These are phyloP conservation scores for Metahyphopichia silvanorum DNA, from an alignment of 805 yeast species.

Conservation along the genomic window DNA sequence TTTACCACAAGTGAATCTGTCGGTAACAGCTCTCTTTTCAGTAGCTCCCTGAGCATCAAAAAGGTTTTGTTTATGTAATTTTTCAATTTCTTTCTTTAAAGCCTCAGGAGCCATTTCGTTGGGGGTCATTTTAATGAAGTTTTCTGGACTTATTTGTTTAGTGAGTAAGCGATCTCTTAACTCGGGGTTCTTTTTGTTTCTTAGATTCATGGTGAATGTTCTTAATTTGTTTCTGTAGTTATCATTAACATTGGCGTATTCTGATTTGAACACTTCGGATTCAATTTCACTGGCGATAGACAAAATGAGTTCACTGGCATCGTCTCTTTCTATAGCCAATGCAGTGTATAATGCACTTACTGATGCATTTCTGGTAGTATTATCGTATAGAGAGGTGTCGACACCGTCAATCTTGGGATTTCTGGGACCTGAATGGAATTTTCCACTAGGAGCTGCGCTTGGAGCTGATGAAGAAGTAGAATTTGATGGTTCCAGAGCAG, in stretches of 20 bases:
- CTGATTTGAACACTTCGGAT: constrained; percentile 59
- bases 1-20: constrained; percentile 94
- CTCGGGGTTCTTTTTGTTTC: constrained; percentile 87
- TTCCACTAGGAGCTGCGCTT: constrained; percentile 26
- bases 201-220: constrained; percentile 79
- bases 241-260: constrained; percentile 54
- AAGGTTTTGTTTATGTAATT: constrained; percentile 81
- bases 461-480: constrained; percentile 6
- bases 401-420: constrained; percentile 81
- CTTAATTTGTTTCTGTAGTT: constrained; percentile 80
- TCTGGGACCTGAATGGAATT: constrained; percentile 53
- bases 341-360: constrained; percentile 85
- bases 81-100: constrained; percentile 78
- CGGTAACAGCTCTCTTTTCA: constrained; percentile 93
- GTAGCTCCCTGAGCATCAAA: constrained; percentile 98
- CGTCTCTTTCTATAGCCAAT: constrained; percentile 73
- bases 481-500: background rate
- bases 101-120: constrained; percentile 95
- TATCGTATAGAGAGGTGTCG: constrained; percentile 63
- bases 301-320: constrained; percentile 56
- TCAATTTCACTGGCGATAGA: constrained; percentile 70
- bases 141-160: constrained; percentile 63
- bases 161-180: constrained; percentile 64
- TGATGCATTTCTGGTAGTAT: constrained; percentile 80
- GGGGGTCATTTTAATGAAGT: constrained; percentile 79